phyloP scores from a whole-genome alignment of 768 basidiomycete species.

The Collybiopsis confluens region DNA sequence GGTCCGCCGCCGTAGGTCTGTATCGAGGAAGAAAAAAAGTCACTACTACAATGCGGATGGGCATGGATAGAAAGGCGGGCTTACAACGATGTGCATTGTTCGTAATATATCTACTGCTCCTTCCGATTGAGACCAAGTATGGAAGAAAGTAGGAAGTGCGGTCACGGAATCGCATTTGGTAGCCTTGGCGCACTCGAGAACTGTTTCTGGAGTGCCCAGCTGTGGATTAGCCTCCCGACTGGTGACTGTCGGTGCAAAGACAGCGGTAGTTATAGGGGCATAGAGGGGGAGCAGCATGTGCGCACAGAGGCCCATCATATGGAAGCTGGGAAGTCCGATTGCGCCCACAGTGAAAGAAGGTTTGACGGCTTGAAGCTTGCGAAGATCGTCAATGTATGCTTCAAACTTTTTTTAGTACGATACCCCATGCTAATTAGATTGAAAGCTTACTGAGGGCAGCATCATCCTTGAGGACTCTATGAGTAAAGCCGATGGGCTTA shows the following conservation, averaged over 20 bases:
- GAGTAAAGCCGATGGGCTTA: not conserved
- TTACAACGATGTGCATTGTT: slow-evolving; percentile 13
- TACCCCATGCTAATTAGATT: not conserved
- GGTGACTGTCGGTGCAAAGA: not conserved
- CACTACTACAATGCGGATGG: too few relatives aligned
- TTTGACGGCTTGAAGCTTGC: not conserved
- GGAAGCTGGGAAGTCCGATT: not conserved
- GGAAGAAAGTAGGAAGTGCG: slow-evolving; percentile 22
- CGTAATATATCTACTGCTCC: slow-evolving; percentile 14
- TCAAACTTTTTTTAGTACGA: not conserved
- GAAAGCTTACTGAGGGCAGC: not conserved
- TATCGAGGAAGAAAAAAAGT: too few relatives aligned
- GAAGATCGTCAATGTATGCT: not conserved
- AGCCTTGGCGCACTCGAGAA: slow-evolving; percentile 15
- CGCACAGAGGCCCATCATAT: not conserved
- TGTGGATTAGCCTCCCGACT: slow-evolving; percentile 12
- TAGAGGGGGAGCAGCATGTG: not conserved
- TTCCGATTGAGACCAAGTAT: slow-evolving; percentile 16
- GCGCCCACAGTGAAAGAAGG: not conserved
- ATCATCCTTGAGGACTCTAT: not conserved
- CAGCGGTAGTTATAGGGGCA: not conserved
- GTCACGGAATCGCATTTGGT: slow-evolving; percentile 12
- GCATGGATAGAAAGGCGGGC: not conserved
- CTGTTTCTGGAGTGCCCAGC: slow-evolving; percentile 24
- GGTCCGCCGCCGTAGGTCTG: not conserved